These are phyloP conservation scores for Pythium dissimile DNA, from an alignment of 352 stramenopile species.

Conservation along the genomic window DNA sequence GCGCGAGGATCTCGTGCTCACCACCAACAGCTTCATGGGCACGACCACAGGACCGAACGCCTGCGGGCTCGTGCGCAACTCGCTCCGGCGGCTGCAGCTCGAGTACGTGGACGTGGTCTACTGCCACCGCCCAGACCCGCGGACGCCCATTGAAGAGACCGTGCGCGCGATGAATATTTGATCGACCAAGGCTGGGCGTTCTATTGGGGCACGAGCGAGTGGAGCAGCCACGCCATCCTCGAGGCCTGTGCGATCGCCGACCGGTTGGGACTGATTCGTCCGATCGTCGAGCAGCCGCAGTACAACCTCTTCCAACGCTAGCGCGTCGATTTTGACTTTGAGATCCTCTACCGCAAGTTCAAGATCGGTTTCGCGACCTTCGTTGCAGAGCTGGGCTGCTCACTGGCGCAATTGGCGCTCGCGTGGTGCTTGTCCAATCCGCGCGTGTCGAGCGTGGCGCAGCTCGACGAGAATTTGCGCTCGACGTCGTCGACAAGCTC, in stretches of 20 bases:
- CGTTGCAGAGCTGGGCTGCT: conserved; percentile 32
- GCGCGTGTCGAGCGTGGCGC: conserved; percentile 33
- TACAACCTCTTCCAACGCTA: conserved; percentile 53
- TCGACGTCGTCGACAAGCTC: conserved; percentile 28
- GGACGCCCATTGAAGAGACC: conserved; percentile 38
- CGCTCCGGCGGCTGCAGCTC: conserved; percentile 34
- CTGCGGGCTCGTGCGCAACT: conserved; percentile 28
- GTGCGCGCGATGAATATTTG: conserved; percentile 50
- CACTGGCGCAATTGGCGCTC: conserved; percentile 34
- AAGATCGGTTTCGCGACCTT: conserved; percentile 37
- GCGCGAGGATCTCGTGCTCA: conserved; percentile 50
- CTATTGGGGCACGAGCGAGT: conserved; percentile 55
- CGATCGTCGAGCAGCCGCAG: conserved; percentile 45
- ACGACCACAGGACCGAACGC: conserved; percentile 22
- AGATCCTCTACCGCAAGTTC: conserved; percentile 33
- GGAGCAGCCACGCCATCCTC: conserved; percentile 37
- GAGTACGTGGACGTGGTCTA: conserved; percentile 48
- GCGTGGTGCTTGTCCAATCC: conserved; percentile 41
- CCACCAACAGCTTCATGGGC: conserved; percentile 58
- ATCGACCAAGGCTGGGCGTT: conserved; percentile 39
- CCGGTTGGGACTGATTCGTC: conserved; percentile 27
- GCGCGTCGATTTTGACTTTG: conserved; percentile 39
- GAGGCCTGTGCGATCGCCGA: conserved; percentile 35
- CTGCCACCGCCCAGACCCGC: conserved; percentile 30
- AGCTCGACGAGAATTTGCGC: conserved; percentile 49